Conservation (phyloP, 768 basidiomycete species). For the Ephemerocybe angulata region DNA sequence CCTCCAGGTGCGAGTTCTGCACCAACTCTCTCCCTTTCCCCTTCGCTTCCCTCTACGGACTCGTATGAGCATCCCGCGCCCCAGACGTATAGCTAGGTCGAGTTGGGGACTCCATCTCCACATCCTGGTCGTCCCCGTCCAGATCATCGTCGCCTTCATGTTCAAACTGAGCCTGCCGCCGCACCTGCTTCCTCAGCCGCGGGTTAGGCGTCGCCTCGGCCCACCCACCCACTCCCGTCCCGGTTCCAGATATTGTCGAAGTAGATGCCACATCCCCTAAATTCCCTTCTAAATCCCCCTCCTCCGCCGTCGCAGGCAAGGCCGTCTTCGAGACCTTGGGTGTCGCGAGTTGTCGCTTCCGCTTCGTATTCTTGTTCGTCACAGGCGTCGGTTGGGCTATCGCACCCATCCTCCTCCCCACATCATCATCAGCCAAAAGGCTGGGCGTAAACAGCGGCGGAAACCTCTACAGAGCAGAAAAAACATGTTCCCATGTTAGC, state of each 20-base stretch:
- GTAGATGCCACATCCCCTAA: background rate
- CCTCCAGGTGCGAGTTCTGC: too few species aligned
- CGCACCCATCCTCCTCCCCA: too few species aligned
- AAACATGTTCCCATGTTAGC: too few species aligned
- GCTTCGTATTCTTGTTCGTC: background rate
- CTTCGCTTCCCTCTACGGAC: conserved; percentile 9
- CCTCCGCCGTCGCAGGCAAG: too few species aligned
- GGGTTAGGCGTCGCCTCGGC: conserved; percentile 7
- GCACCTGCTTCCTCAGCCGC: conserved; percentile 3
- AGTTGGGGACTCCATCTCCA: conserved; percentile 8
- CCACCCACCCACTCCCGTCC: background rate
- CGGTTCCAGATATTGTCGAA: background rate
- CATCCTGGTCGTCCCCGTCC: too few species aligned
- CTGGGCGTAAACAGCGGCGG: conserved; percentile 23
- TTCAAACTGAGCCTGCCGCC: background rate
- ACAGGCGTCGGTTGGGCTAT: too few species aligned
- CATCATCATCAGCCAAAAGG: conserved; percentile 11
- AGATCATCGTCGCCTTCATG: background rate
- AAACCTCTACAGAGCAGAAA: too few species aligned
- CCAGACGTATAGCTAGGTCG: background rate
- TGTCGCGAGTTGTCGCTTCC: too few species aligned
- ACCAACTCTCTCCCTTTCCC: conserved; percentile 6
- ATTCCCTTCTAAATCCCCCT: background rate
- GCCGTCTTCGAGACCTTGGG: too few species aligned
- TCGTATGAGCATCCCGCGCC: background rate